Conservation (phyloP, 192 early-diverging fungal species). For the Umbelopsis sp. region DNA sequence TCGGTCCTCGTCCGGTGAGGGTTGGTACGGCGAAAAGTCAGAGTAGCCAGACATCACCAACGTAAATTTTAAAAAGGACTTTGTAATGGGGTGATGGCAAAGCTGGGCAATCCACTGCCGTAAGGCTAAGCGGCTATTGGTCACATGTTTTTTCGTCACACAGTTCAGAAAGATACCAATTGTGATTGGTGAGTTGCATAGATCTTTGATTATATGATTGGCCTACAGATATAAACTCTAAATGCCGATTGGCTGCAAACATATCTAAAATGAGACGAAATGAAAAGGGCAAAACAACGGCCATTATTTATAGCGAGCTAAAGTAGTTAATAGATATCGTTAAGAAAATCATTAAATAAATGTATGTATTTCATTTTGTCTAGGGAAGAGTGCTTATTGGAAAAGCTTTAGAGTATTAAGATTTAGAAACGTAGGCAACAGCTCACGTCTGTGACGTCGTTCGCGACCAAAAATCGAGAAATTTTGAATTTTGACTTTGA, state of each 20-base stretch:
- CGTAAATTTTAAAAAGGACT: background rate
- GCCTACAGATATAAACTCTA: background rate
- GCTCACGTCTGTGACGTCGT: background rate
- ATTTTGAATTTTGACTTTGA: background rate
- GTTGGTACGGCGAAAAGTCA: constrained; percentile 47
- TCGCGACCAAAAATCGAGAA: background rate
- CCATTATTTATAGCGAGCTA: too few relatives aligned
- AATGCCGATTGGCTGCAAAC: too few relatives aligned
- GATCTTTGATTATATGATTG: background rate
- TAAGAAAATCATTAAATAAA: too few relatives aligned
- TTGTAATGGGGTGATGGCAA: background rate
- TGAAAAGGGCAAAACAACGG: too few relatives aligned
- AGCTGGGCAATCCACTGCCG: background rate
- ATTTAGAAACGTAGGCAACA: too few relatives aligned
- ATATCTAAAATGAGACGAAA: too few relatives aligned
- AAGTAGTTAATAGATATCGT: too few relatives aligned
- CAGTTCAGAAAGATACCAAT: too few relatives aligned
- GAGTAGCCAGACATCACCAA: constrained; percentile 16
- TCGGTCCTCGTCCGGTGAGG: constrained; percentile 48
- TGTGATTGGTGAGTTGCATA: too few relatives aligned
- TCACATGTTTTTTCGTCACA: background rate
- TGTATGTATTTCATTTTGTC: too few relatives aligned
- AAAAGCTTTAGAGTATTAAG: too few relatives aligned
- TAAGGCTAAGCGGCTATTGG: background rate
- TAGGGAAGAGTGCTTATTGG: too few relatives aligned